These are phyloP conservation scores for Barnettozyma sp. DNA, from an alignment of 805 yeast genomes.

Conservation along the genomic window DNA sequence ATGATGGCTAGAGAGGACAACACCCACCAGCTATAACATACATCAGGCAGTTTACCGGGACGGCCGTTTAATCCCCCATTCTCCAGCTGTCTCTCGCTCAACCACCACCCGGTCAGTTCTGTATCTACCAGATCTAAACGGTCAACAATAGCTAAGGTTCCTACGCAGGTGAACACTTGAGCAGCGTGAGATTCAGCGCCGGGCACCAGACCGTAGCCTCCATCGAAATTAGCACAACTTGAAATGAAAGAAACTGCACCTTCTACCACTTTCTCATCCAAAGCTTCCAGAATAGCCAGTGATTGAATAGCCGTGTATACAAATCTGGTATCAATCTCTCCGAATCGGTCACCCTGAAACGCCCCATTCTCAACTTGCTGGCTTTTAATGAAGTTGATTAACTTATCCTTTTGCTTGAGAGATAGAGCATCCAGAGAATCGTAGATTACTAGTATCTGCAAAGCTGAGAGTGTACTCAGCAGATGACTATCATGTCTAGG, in stretches of 20 bases:
- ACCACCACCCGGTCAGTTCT: constrained; percentile 70
- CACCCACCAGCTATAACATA: constrained; percentile 99
- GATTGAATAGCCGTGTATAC: constrained; percentile 76
- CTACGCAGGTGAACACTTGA: constrained; percentile 82
- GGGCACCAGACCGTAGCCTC: constrained; percentile 90
- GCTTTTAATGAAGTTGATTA: constrained; percentile 32
- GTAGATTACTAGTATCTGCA: constrained; percentile 70
- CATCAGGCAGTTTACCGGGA: constrained; percentile 93
- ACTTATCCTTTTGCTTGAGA: constrained; percentile 25
- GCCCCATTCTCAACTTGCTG: constrained; percentile 51
- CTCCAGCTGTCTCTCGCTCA: constrained; percentile 79
- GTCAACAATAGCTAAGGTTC: constrained; percentile 63
- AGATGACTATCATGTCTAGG: constrained; percentile 88
- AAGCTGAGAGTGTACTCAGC: constrained; percentile 75
- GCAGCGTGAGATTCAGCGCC: constrained; percentile 96
- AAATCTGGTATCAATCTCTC: constrained; percentile 90
- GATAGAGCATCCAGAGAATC: constrained; percentile 45
- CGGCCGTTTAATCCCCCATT: constrained; percentile 94
- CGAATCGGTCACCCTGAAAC: constrained; percentile 84
- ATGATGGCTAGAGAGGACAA: constrained; percentile 66
- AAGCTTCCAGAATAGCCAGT: constrained; percentile 58
- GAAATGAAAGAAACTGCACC: constrained; percentile 61
- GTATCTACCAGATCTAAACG: constrained; percentile 41
- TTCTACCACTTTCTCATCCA: constrained; percentile 48
- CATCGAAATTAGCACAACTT: constrained; percentile 84